A percentile compares a stretch with the other conserved stretches of the same genome.
Evolutionary conservation across 345 rosid genomes (phyloP).

Genomic region (Anacardium occidentale): DNA sequence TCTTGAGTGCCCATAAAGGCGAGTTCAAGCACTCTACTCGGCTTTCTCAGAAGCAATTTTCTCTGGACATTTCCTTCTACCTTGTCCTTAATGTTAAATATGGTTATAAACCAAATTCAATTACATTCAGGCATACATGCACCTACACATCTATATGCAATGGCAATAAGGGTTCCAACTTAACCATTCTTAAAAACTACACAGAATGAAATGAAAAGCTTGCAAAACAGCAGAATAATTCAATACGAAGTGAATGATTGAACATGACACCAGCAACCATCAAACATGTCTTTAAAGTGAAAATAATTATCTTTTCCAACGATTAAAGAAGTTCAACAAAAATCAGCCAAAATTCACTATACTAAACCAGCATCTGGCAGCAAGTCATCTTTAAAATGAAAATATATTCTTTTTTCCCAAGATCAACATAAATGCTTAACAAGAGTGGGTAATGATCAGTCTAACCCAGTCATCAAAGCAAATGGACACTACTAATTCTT

Average conservation of each 20-base stretch:
- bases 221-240: not conserved
- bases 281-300: not conserved
- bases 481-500: not conserved
- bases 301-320: conserved; percentile 1
- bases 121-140: not conserved
- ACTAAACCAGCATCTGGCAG: not conserved
- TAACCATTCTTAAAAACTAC: not conserved
- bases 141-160: not conserved
- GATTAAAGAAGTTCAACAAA: not conserved
- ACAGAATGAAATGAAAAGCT: not conserved
- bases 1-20: not conserved
- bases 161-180: not conserved
- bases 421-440: not conserved
- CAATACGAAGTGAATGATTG: not conserved
- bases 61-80: not conserved
- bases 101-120: not conserved
- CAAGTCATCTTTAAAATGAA: not conserved
- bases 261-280: not conserved
- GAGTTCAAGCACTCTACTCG: not conserved
- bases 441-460: not conserved
- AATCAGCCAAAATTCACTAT: conserved; percentile 1
- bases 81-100: not conserved
- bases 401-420: not conserved
- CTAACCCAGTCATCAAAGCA: not conserved
- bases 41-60: not conserved